These are phyloP conservation scores for Colletotrichum simmondsii DNA, from an alignment of 2,329 filamentous ascomycete genomes.

Conservation along the genomic window DNA sequence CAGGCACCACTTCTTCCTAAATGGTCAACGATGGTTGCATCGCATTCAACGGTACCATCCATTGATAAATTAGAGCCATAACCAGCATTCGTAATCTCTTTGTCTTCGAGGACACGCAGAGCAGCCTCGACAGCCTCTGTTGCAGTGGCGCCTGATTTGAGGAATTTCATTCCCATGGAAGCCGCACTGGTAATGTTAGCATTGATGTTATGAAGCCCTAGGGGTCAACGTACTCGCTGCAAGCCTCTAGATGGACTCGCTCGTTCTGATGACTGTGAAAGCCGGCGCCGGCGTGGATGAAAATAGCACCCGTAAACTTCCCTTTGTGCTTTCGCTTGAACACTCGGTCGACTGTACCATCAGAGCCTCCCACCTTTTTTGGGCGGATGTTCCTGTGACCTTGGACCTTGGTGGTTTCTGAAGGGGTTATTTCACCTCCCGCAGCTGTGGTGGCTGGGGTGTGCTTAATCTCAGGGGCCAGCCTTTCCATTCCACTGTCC, in stretches of 20 bases:
- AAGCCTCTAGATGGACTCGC: constrained; percentile 83
- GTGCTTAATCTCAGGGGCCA: not conserved
- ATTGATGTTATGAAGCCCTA: not conserved
- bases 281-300: constrained; percentile 94
- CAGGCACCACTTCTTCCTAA: constrained; percentile 91
- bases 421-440: not conserved
- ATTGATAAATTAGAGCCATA: constrained; percentile 95
- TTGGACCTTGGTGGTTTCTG: not conserved
- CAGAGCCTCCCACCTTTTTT: constrained; percentile 40
- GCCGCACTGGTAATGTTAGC: constrained; percentile 71
- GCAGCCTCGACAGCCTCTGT: constrained; percentile 92
- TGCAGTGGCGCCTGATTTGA: constrained; percentile 82
- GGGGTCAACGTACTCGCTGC: constrained; percentile 77
- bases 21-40: constrained; percentile 94
- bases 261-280: constrained; percentile 93
- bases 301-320: constrained; percentile 76
- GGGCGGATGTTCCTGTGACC: not conserved
- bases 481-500: constrained; percentile 22
- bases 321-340: constrained; percentile 47
- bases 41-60: constrained; percentile 91
- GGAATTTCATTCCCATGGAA: constrained; percentile 82
- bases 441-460: not conserved
- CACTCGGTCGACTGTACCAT: constrained; percentile 55
- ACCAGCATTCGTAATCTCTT: constrained; percentile 95
- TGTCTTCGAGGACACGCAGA: constrained; percentile 88